Evolutionary conservation across 192 early-diverging fungal genomes (phyloP).

Genomic region (Physocladia obscura): DNA sequence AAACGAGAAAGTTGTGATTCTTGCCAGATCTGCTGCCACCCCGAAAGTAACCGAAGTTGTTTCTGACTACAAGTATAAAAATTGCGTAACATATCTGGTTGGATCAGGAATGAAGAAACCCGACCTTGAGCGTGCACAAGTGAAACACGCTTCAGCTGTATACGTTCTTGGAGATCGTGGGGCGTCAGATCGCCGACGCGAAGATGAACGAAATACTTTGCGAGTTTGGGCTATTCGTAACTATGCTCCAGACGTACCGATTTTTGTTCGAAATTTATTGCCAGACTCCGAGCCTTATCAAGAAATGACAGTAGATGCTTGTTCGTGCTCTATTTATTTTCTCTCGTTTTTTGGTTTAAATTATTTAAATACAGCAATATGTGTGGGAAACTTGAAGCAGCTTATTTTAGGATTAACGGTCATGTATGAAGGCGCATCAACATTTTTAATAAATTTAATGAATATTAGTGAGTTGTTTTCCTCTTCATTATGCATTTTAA

Average conservation of each 20-base stretch:
- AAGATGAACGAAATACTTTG: conserved; percentile 71
- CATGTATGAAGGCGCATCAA: conserved; percentile 48
- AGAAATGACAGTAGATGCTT: conserved; percentile 52
- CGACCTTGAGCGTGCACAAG: conserved; percentile 40
- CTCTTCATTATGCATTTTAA: neutral
- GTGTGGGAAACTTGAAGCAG: conserved; percentile 45
- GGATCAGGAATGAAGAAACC: conserved; percentile 34
- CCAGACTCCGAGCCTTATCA: conserved; percentile 64
- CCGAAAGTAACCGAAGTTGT: conserved; percentile 27
- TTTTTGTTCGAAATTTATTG: conserved; percentile 63
- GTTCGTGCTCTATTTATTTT: conserved; percentile 19
- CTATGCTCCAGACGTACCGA: conserved; percentile 55
- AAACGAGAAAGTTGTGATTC: conserved; percentile 30
- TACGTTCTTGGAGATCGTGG: conserved; percentile 48
- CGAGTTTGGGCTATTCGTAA: conserved; percentile 66
- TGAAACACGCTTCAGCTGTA: conserved; percentile 33
- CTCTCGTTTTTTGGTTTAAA: neutral
- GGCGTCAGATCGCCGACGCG: conserved; percentile 46
- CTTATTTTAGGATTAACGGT: conserved; percentile 29
- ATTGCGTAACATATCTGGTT: conserved; percentile 40
- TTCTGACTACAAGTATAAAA: conserved; percentile 18
- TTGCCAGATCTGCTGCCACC: conserved; percentile 27
- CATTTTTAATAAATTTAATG: conserved; percentile 65
- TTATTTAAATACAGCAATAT: conserved; percentile 38
- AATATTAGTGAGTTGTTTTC: conserved; percentile 34